phyloP scores from a whole-genome alignment of 108 stramenopile genomes.

The Aurantiochytrium sp. region DNA sequence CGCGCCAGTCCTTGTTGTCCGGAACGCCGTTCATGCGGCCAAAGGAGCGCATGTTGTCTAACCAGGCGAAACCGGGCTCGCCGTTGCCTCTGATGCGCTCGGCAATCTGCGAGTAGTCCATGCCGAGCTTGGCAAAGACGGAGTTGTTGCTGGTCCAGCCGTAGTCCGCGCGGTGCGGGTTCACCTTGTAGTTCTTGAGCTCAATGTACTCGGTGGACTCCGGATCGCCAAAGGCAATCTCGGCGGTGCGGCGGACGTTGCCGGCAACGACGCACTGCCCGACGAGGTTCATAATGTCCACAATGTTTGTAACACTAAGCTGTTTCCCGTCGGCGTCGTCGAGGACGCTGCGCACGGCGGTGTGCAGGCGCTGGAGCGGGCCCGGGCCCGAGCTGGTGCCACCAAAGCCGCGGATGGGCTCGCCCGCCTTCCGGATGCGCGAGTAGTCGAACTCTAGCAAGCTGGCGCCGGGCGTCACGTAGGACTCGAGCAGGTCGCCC shows the following conservation, averaged over 20 bases:
- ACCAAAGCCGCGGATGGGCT: conserved; percentile 56
- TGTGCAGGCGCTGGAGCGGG: conserved; percentile 41
- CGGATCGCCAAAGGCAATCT: conserved; percentile 57
- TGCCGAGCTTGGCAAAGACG: conserved; percentile 52
- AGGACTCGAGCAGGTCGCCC: conserved; percentile 41
- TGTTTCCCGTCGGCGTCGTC: conserved; percentile 33
- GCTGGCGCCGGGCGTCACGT: conserved; percentile 31
- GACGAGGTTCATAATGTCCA: conserved; percentile 60
- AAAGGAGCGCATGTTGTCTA: conserved; percentile 56
- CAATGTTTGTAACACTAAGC: conserved; percentile 49
- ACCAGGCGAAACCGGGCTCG: conserved; percentile 61
- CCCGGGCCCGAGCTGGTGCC: conserved; percentile 51
- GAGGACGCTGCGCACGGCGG: conserved; percentile 32
- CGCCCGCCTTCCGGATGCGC: conserved; percentile 47
- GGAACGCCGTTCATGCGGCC: conserved; percentile 49
- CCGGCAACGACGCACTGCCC: conserved; percentile 56
- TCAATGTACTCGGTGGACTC: conserved; percentile 35
- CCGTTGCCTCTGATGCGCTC: conserved; percentile 50
- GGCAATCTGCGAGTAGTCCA: conserved; percentile 53
- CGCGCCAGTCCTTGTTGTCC: conserved; percentile 47
- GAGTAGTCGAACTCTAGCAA: conserved; percentile 42
- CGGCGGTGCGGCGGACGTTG: conserved; percentile 58
- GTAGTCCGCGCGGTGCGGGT: conserved; percentile 50
- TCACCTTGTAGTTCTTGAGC: conserved; percentile 49
- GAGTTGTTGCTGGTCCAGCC: conserved; percentile 60